These are phyloP conservation scores for Aphanomyces astaci DNA, from an alignment of 352 stramenopile genomes.

Conservation along the genomic window DNA sequence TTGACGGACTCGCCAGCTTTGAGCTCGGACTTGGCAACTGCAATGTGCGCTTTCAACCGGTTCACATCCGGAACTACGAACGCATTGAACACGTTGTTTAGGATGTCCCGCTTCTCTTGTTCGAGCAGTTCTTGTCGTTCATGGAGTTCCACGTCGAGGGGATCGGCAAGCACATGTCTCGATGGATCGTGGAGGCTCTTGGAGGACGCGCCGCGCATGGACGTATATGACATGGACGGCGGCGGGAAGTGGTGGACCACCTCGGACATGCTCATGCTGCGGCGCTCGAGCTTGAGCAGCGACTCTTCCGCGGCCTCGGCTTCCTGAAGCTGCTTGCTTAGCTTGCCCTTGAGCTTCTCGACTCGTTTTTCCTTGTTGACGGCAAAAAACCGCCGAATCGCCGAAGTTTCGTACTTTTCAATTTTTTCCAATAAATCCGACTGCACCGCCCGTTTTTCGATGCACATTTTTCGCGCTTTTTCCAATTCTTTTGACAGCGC, in stretches of 20 bases:
- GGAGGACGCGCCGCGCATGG: neutral
- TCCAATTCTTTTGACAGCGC: slow-evolving; percentile 19
- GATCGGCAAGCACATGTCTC: neutral
- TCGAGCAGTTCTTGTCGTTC: slow-evolving; percentile 22
- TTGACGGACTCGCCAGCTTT: slow-evolving; percentile 60
- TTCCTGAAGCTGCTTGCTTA: slow-evolving; percentile 19
- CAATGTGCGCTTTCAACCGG: slow-evolving; percentile 64
- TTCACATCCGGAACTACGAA: slow-evolving; percentile 35
- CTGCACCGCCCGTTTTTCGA: slow-evolving; percentile 19
- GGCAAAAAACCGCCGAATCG: slow-evolving; percentile 19
- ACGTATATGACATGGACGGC: neutral
- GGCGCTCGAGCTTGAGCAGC: slow-evolving; percentile 15
- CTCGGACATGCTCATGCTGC: slow-evolving; percentile 18
- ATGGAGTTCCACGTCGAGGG: slow-evolving; percentile 12
- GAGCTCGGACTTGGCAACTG: slow-evolving; percentile 61
- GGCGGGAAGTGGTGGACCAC: neutral
- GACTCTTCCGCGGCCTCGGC: slow-evolving; percentile 17
- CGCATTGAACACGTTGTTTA: slow-evolving; percentile 24
- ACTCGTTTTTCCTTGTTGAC: slow-evolving; percentile 23
- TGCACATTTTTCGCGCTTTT: slow-evolving; percentile 19
- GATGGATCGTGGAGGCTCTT: neutral
- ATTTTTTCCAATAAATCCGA: slow-evolving; percentile 19
- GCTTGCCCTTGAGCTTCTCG: slow-evolving; percentile 19
- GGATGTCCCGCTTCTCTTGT: slow-evolving; percentile 18
- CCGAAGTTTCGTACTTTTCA: slow-evolving; percentile 20